These are phyloP conservation scores for Penstemon eatonii DNA, from an alignment of 257 asterid species.

Conservation along the genomic window DNA sequence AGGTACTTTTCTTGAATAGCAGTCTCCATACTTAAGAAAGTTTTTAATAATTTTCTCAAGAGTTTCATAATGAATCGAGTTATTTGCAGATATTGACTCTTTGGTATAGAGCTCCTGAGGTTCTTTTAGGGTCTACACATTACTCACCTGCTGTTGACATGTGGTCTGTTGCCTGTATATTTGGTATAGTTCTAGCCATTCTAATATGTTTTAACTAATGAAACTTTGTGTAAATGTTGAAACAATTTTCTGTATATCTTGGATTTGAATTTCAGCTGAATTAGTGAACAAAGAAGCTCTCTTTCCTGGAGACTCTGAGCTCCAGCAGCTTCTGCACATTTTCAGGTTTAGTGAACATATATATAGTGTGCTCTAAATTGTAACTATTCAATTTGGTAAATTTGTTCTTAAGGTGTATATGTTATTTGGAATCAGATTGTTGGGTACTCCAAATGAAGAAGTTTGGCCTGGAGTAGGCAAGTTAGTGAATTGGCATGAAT, in stretches of 20 bases:
- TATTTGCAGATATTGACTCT: conserved; percentile 80
- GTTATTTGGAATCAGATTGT: conserved; percentile 46
- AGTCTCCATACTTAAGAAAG: not conserved
- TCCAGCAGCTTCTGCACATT: conserved; percentile 96
- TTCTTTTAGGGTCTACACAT: conserved; percentile 90
- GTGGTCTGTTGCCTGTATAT: conserved; percentile 98
- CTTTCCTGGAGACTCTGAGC: conserved; percentile 95
- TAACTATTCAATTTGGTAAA: too few relatives aligned
- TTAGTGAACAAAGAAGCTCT: conserved; percentile 82
- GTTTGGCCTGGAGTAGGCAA: conserved; percentile 94
- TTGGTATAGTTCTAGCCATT: conserved; percentile 53
- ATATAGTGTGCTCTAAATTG: too few relatives aligned
- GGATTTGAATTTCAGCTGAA: conserved; percentile 61
- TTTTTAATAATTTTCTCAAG: not conserved
- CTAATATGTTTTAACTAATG: not conserved
- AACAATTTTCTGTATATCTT: not conserved
- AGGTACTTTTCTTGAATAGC: conserved; percentile 44
- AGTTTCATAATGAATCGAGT: not conserved
- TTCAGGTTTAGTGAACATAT: conserved; percentile 56
- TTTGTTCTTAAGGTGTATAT: not conserved
- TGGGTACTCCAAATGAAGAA: conserved; percentile 90
- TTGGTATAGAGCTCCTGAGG: conserved; percentile 99
- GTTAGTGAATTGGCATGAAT: conserved; percentile 93
- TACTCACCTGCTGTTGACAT: conserved; percentile 96
- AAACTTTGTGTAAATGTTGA: not conserved